Conservation (phyloP, 78 protist species). For the Planoprotostelium fungivorum region DNA sequence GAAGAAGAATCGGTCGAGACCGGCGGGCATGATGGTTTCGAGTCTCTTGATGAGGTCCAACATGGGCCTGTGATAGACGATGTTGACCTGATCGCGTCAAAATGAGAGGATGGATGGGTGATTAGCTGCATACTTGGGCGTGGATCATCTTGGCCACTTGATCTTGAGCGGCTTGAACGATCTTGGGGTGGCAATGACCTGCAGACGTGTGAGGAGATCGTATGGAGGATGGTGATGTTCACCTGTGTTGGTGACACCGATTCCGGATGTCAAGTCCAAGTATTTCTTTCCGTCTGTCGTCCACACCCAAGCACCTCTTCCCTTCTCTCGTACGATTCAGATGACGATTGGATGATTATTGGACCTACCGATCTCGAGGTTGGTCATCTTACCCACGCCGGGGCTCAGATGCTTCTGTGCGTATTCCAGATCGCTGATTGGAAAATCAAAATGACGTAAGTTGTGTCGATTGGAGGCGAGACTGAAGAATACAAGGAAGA, state of each 20-base stretch:
- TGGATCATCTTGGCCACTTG: slow-evolving; percentile 51
- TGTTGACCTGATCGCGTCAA: background rate
- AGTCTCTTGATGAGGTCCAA: background rate
- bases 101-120: background rate
- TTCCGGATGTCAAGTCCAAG: slow-evolving; percentile 54
- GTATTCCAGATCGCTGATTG: background rate
- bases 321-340: background rate
- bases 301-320: slow-evolving; percentile 8
- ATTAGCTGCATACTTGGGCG: slow-evolving; percentile 7
- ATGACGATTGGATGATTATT: background rate
- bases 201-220: background rate
- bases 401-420: background rate
- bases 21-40: background rate
- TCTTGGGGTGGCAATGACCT: slow-evolving; percentile 71
- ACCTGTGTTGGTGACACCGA: slow-evolving; percentile 33
- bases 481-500: too few species aligned
- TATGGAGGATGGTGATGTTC: background rate
- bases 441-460: too few species aligned
- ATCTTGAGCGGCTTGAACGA: slow-evolving; percentile 40
- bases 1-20: slow-evolving; percentile 47
- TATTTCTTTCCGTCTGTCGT: slow-evolving; percentile 9
- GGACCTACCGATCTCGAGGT: background rate
- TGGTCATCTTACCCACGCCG: background rate
- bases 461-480: too few species aligned
- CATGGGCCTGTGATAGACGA: background rate